These are phyloP conservation scores for Leccinum uliginosum DNA, from an alignment of 768 basidiomycete species.

Conservation along the genomic window DNA sequence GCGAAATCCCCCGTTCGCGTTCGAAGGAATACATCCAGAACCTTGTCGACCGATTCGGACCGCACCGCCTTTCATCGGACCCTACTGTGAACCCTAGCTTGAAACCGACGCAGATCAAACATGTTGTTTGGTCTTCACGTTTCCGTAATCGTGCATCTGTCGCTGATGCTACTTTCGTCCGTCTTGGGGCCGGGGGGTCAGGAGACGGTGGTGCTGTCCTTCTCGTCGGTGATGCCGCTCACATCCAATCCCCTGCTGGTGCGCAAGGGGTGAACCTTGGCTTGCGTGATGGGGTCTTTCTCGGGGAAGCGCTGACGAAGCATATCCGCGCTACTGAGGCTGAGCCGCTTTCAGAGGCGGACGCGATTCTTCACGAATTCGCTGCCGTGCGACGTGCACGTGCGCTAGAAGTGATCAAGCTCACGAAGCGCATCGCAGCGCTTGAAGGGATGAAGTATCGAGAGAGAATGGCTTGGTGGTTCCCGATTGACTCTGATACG, in stretches of 20 bases:
- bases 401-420: slow-evolving; percentile 38
- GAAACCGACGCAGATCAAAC: slow-evolving; percentile 27
- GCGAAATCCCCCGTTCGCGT: slow-evolving; percentile 35
- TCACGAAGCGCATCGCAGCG: slow-evolving; percentile 36
- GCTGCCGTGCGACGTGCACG: slow-evolving; percentile 32
- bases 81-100: slow-evolving; percentile 29
- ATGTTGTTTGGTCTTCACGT: slow-evolving; percentile 38
- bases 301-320: slow-evolving; percentile 38
- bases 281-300: slow-evolving; percentile 45
- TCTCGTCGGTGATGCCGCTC: slow-evolving; percentile 45
- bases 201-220: slow-evolving; percentile 15
- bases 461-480: slow-evolving; percentile 16
- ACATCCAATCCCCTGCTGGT: slow-evolving; percentile 50
- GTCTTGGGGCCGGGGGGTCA: slow-evolving; percentile 16
- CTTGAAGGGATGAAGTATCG: slow-evolving; percentile 21
- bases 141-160: too few species aligned
- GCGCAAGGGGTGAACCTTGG: slow-evolving; percentile 61
- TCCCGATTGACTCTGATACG: slow-evolving; percentile 24
- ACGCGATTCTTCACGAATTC: slow-evolving; percentile 34
- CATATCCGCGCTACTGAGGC: slow-evolving; percentile 26
- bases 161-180: slow-evolving; percentile 4
- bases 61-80: slow-evolving; percentile 30
- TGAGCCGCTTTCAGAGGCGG: slow-evolving; percentile 12
- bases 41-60: slow-evolving; percentile 40
- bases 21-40: slow-evolving; percentile 40